These are phyloP conservation scores for Pouteria glomerata DNA, from an alignment of 148 eudicot species.

Conservation along the genomic window DNA sequence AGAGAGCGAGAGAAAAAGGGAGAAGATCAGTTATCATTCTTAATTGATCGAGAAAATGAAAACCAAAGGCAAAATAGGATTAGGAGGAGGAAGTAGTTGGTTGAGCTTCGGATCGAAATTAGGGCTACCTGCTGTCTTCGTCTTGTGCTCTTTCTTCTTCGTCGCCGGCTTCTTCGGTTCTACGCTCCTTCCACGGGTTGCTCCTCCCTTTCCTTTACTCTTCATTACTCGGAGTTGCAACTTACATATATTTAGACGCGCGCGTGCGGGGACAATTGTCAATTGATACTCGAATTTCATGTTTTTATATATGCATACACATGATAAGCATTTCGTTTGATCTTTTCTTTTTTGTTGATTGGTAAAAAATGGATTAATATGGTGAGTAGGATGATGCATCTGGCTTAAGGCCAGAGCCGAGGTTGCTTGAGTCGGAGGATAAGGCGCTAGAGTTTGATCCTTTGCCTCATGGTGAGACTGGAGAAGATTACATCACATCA, in stretches of 20 bases:
- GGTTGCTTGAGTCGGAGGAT: slow-evolving; percentile 28
- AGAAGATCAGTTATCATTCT: background rate
- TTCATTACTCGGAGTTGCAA: background rate
- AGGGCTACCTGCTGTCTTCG: slow-evolving; percentile 51
- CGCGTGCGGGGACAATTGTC: too few relatives aligned
- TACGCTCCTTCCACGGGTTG: slow-evolving; percentile 51
- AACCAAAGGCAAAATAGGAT: slow-evolving; percentile 35
- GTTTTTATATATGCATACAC: background rate
- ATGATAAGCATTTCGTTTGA: background rate
- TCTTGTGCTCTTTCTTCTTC: slow-evolving; percentile 64
- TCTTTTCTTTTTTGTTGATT: background rate
- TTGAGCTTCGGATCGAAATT: slow-evolving; percentile 40
- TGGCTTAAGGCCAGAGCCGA: slow-evolving; percentile 28
- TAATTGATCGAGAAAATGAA: slow-evolving; percentile 32
- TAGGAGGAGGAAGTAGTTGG: slow-evolving; percentile 30
- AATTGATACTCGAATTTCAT: background rate
- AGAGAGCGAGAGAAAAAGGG: too few relatives aligned
- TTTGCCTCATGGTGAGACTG: slow-evolving; percentile 60
- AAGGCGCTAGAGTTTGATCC: slow-evolving; percentile 34
- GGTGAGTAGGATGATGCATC: slow-evolving; percentile 23
- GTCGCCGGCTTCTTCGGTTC: slow-evolving; percentile 72
- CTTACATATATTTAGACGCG: too few relatives aligned
- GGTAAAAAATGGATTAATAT: background rate
- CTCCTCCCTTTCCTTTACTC: background rate
- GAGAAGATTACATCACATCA: slow-evolving; percentile 50